Conservation (phyloP, 2,329 filamentous ascomycete species). For the Coniella vitis region DNA sequence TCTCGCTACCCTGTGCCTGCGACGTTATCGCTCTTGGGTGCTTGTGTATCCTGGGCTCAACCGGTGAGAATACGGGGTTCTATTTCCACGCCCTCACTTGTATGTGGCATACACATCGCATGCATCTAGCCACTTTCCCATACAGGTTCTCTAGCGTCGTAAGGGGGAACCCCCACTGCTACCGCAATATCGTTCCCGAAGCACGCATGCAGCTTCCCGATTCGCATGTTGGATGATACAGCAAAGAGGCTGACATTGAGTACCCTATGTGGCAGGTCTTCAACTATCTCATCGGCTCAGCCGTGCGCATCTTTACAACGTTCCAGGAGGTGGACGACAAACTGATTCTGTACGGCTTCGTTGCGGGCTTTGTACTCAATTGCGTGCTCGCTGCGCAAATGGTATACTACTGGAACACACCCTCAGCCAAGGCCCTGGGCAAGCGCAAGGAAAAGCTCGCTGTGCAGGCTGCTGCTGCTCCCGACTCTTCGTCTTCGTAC, state of each 20-base stretch:
- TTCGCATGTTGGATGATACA: not conserved
- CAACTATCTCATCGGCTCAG: conserved; percentile 90
- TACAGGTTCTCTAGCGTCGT: not conserved
- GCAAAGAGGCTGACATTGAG: conserved; percentile 5
- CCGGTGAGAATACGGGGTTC: not conserved
- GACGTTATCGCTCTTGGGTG: too few species aligned
- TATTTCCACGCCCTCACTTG: not conserved
- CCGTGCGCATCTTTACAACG: conserved; percentile 95
- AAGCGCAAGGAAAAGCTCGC: conserved; percentile 31
- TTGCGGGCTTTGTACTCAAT: conserved; percentile 88
- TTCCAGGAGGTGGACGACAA: conserved; percentile 96
- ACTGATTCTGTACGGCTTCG: conserved; percentile 89
- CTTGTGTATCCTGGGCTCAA: not conserved
- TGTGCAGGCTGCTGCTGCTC: conserved; percentile 17
- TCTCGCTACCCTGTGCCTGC: too few species aligned
- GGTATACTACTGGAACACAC: conserved; percentile 90
- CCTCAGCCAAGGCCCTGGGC: conserved; percentile 27
- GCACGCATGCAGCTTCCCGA: conserved; percentile 3
- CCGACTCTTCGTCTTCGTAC: conserved; percentile 19
- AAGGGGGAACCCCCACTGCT: not conserved
- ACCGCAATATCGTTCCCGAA: not conserved
- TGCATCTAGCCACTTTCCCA: conserved; percentile 4
- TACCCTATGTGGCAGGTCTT: conserved; percentile 64
- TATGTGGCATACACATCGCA: not conserved
- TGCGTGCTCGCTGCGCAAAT: conserved; percentile 81